Evolutionary conservation across 73 alveolate species (phyloP).

Genomic region (Paramecium bursaria): DNA sequence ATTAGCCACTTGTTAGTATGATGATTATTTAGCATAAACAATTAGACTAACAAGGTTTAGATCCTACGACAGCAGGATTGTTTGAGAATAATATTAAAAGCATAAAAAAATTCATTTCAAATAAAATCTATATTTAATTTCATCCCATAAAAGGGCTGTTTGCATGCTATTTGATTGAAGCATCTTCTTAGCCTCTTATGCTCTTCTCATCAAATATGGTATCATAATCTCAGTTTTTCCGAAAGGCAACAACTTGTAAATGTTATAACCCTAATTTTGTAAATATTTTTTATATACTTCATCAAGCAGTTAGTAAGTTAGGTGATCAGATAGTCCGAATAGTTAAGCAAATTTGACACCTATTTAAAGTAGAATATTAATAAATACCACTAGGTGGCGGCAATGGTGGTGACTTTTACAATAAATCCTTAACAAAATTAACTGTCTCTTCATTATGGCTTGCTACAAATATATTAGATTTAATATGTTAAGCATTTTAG

Average conservation of each 20-base stretch:
- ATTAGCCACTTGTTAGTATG: neutral
- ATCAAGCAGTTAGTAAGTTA: constrained; percentile 60
- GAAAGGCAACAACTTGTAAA: constrained; percentile 65
- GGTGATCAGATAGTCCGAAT: constrained; percentile 68
- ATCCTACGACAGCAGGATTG: constrained; percentile 5
- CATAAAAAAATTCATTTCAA: constrained; percentile 25
- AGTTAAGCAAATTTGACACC: constrained; percentile 61
- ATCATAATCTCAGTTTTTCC: constrained; percentile 71
- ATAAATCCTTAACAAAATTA: constrained; percentile 24
- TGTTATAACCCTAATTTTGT: constrained; percentile 41
- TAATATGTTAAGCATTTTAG: neutral
- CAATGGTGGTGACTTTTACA: no score
- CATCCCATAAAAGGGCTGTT: constrained; percentile 59
- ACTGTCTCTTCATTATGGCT: constrained; percentile 68
- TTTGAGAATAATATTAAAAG: constrained; percentile 16
- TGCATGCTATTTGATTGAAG: constrained; percentile 36
- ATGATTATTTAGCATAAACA: constrained; percentile 45
- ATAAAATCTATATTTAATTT: constrained; percentile 60
- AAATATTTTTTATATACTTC: constrained; percentile 14
- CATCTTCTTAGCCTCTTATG: constrained; percentile 63
- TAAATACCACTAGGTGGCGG: no score
- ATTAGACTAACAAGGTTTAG: constrained; percentile 54
- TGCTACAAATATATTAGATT: constrained; percentile 60
- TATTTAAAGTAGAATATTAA: neutral
- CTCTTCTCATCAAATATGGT: constrained; percentile 72